Evolutionary conservation across 345 rosid genomes (phyloP).

Genomic region (Eucalyptus globulus): DNA sequence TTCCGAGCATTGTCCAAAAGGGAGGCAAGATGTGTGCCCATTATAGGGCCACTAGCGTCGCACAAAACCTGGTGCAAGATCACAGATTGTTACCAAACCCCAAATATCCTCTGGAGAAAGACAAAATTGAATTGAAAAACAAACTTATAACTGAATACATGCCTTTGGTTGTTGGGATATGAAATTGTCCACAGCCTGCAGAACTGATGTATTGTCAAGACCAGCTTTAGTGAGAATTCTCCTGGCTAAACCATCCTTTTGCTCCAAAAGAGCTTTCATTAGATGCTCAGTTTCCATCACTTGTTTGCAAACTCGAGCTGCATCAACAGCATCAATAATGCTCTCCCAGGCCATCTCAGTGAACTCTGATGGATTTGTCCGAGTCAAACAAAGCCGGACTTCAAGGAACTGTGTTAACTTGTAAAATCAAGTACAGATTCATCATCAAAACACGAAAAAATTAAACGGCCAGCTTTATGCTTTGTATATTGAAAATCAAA

Average conservation of each 20-base stretch:
- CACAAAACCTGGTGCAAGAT: no score
- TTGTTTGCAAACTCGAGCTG: conserved; percentile 49
- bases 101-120: not conserved
- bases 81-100: no score
- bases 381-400: not conserved
- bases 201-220: conserved; percentile 53
- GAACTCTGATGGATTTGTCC: conserved; percentile 52
- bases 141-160: not conserved
- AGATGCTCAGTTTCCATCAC: conserved; percentile 81
- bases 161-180: conserved; percentile 69
- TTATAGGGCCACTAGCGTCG: no score
- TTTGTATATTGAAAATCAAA: no score
- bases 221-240: conserved; percentile 77
- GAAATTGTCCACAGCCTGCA: conserved; percentile 58
- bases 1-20: no score
- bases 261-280: conserved; percentile 91
- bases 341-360: conserved; percentile 96
- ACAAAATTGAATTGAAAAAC: not conserved
- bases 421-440: not conserved
- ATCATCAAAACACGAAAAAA: not conserved
- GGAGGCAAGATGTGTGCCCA: no score
- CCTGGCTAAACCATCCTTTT: conserved; percentile 74
- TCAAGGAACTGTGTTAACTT: no score
- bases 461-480: not conserved
- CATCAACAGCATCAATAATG: conserved; percentile 53